Evolutionary conservation across 805 yeast species (phyloP), one percentile per base, ranked within the genome.

Genomic region (Ogataea trehalophila): DNA sequence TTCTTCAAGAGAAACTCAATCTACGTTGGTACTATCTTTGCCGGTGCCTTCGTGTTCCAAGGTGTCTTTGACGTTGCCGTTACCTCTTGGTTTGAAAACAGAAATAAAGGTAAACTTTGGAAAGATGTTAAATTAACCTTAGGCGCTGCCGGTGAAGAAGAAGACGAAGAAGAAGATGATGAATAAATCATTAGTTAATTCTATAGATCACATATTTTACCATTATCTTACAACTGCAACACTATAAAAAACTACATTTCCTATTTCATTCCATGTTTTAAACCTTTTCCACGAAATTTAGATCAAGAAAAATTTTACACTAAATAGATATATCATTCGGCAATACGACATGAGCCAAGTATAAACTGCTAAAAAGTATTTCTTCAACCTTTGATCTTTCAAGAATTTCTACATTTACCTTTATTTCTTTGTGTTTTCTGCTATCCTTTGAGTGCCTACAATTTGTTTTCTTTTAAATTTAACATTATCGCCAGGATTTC

Each of bases 1-100:
- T 60, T 85, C 47, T 83, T 87, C 79, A 88, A 88, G 80, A 87
- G 97, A 79, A 91, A 92, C 81, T 80, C 97, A 42, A 75, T 85
- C 53, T 88, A 78, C 71, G 96, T 91, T 53, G 87, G 88, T 56
- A 75, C 94, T 53, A 75, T 91, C 52, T 85, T 91, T 59, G 85
- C 81, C 43, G 81, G 87, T 61, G 90, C 97, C 42, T 91, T 91
- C 65, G 81, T 82, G 53, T 89, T 90, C 79, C 92, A 88, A 74
- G 83, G 82, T 44, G 75, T 76, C 62, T 85, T 85, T 57, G 94
- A 87, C 65, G 66, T 70, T 52, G 83, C 76, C 53, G 74, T 85
- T 53, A 86, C 85, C 60, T 63, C 62, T 42, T 86, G 85, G 85
- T 86, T 82, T 74, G 87, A 83, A 62, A 69, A 71, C 68, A 89